Conservation (phyloP, 495 filamentous ascomycete species). For the Bryoglossum gracile region DNA sequence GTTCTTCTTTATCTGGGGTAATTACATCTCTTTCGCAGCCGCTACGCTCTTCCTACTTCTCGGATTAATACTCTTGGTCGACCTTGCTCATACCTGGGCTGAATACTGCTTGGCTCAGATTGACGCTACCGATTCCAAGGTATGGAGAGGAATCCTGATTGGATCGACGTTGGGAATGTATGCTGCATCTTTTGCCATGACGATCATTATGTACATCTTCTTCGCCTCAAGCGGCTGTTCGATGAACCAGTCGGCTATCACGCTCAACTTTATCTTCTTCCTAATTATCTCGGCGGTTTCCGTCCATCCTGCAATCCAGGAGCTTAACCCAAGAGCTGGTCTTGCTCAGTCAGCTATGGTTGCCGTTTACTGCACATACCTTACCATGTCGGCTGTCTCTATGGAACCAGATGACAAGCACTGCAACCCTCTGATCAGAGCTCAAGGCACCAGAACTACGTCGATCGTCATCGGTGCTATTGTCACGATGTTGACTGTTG, state of each 20-base stretch:
- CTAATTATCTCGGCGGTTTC: constrained; percentile 76
- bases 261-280: constrained; percentile 79
- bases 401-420: constrained; percentile 96
- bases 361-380: constrained; percentile 94
- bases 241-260: constrained; percentile 84
- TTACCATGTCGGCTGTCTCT: constrained; percentile 95
- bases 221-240: constrained; percentile 76
- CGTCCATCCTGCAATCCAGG: constrained; percentile 84
- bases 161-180: constrained; percentile 95
- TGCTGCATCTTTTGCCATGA: constrained; percentile 81
- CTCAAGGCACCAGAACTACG: constrained; percentile 81
- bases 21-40: constrained; percentile 81
- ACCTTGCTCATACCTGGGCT: constrained; percentile 96
- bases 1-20: constrained; percentile 95
- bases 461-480: constrained; percentile 87
- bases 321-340: constrained; percentile 86
- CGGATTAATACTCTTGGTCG: constrained; percentile 86
- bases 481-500: constrained; percentile 93
- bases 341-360: constrained; percentile 97
- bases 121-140: constrained; percentile 73
- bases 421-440: constrained; percentile 89
- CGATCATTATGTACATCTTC: constrained; percentile 94
- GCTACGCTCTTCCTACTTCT: constrained; percentile 93
- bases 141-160: constrained; percentile 82
- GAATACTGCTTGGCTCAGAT: constrained; percentile 93